Evolutionary conservation across 495 filamentous ascomycete species (phyloP), one percentile per base, ranked within the genome.

Genomic region (Penicillium bialowiezense): DNA sequence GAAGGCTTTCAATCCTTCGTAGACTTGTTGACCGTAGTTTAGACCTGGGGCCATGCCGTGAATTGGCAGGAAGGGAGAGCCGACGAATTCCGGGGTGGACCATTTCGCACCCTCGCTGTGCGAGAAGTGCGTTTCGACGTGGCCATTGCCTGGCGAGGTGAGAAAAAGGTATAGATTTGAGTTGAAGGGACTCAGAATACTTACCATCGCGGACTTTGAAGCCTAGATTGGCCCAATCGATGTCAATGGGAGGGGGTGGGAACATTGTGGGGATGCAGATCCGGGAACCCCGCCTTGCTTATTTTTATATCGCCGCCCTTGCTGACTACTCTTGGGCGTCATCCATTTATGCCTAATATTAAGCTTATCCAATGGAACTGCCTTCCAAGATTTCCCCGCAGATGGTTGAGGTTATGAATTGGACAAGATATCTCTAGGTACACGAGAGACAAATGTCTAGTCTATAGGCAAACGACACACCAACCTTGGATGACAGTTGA

Each of bases 21-120:
- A 96, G 39, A 89, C 91, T 73, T 96, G 91, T 56, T 93, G 88
- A 34, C 87, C 91, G 63, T 96, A 96, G 76, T 96, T 96, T 35
- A 96, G 79, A 28, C 78, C 91, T 0, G 91, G 91, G 0, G 89
- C 82, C 85, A 96, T 89, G 51, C 90, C 91, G 69, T 96, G 91
- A 58, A 96, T 80, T 44, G 79, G 77, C 48, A 96, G 79, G 72
- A 76, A 89, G 3, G 91, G 91, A 56, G 89, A 85, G 14, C 74
- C 63, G 48, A 95, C 74, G 73, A 95, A 91, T 48, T 72, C 54
- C 8, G 86, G 90, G 15, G 81, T 42, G 0, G 84, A 79, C 91
- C 91, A 96, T 76, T 83, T 61, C 21, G 48, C 53, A 2, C 49
- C 56, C 15, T 79, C 80, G 49, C 57, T 63, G 6, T 50, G 24